These are phyloP conservation scores for Ramaria rubella DNA, from an alignment of 768 basidiomycete species.

Conservation along the genomic window DNA sequence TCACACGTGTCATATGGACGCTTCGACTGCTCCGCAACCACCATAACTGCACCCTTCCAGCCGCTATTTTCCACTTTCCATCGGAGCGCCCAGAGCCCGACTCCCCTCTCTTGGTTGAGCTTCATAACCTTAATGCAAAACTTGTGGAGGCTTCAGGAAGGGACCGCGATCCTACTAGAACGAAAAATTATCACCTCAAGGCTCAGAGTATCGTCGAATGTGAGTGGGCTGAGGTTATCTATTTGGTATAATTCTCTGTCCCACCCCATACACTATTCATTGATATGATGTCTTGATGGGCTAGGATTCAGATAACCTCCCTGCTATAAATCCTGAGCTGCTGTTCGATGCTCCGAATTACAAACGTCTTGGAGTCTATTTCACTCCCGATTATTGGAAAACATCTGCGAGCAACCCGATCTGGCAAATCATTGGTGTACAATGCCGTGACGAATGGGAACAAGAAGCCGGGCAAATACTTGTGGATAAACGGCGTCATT, in stretches of 20 bases:
- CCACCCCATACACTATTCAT: background rate
- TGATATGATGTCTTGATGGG: background rate
- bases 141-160: slow-evolving; percentile 26
- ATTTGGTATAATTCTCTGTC: slow-evolving; percentile 18
- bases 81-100: slow-evolving; percentile 27
- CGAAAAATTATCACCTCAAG: slow-evolving; percentile 31
- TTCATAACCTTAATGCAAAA: slow-evolving; percentile 11
- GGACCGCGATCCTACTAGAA: slow-evolving; percentile 20
- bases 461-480: slow-evolving; percentile 38
- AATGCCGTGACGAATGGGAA: slow-evolving; percentile 39
- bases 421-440: slow-evolving; percentile 33
- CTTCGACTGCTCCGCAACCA: slow-evolving; percentile 19
- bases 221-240: slow-evolving; percentile 32
- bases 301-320: slow-evolving; percentile 25
- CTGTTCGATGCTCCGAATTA: slow-evolving; percentile 34
- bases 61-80: slow-evolving; percentile 32
- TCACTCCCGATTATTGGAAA: slow-evolving; percentile 36
- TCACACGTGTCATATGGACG: slow-evolving; percentile 22
- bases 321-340: slow-evolving; percentile 25
- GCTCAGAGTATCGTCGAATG: slow-evolving; percentile 23
- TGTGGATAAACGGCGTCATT: slow-evolving; percentile 32
- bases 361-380: slow-evolving; percentile 26
- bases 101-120: slow-evolving; percentile 18
- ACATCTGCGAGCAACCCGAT: slow-evolving; percentile 25
- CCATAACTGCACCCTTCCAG: slow-evolving; percentile 21